These are phyloP conservation scores for Aristolochia contorta DNA, from an alignment of 164 flowering plant genomes.

Conservation along the genomic window DNA sequence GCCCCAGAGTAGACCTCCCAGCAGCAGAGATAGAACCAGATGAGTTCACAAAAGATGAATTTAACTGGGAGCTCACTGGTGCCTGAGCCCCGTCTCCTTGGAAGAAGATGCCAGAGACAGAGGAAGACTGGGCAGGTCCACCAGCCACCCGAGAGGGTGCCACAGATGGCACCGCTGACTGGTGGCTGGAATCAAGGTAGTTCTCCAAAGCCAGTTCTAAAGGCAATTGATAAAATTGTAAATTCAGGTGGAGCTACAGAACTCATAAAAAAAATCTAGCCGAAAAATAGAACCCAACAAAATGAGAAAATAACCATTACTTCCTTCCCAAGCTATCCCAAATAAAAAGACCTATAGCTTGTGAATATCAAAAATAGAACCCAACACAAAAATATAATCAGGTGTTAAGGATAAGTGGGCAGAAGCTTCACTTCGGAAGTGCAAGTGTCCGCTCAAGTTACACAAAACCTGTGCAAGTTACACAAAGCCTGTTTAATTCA, in stretches of 20 bases:
- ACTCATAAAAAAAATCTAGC: neutral
- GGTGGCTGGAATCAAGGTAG: constrained; percentile 57
- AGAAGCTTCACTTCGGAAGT: no score
- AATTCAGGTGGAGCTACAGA: neutral
- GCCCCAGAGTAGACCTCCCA: constrained; percentile 40
- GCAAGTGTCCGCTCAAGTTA: no score
- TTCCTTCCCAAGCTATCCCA: no score
- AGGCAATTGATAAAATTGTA: no score
- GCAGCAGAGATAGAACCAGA: constrained; percentile 50
- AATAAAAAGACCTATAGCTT: no score
- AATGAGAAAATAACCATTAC: no score
- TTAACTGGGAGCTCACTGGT: constrained; percentile 51
- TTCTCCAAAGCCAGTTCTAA: constrained; percentile 49
- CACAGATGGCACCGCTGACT: constrained; percentile 48
- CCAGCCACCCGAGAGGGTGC: constrained; percentile 81
- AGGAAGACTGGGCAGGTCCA: constrained; percentile 57
- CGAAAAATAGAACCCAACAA: neutral
- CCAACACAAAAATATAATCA: no score
- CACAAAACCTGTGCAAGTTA: no score
- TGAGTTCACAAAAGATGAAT: constrained; percentile 65
- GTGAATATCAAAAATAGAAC: no score
- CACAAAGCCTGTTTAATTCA: no score
- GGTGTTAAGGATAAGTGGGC: no score
- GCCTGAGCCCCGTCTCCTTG: constrained; percentile 68
- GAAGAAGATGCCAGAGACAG: constrained; percentile 78